phyloP scores from a whole-genome alignment of 2,329 filamentous ascomycete species.

The Hansfordia pulvinata region DNA sequence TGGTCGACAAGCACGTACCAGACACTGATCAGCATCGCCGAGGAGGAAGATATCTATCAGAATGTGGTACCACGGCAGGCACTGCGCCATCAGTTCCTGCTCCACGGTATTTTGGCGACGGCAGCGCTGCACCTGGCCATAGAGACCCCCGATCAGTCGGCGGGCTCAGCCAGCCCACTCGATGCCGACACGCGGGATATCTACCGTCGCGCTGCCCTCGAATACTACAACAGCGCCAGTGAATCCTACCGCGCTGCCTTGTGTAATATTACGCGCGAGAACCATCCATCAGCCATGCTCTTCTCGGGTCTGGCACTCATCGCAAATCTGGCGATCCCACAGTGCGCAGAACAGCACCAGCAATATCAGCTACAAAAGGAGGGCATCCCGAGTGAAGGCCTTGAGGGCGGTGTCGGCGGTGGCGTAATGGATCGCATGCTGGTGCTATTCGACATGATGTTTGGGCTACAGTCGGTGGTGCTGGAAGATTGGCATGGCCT shows the following conservation, averaged over 20 bases:
- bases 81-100: conserved; percentile 23
- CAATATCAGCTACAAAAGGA: conserved; percentile 5
- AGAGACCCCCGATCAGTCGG: no score
- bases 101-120: conserved; percentile 22
- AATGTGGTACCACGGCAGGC: conserved; percentile 17
- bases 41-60: conserved; percentile 20
- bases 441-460: no score
- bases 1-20: conserved; percentile 32
- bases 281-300: conserved; percentile 16
- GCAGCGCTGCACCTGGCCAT: conserved; percentile 19
- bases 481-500: no score
- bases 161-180: no score
- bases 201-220: conserved; percentile 17
- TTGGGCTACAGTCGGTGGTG: no score
- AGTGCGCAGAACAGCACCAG: conserved; percentile 9
- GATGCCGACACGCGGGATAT: conserved; percentile 5
- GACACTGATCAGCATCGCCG: conserved; percentile 21
- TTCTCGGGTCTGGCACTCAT: conserved; percentile 15
- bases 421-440: no score
- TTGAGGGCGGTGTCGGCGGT: conserved; percentile 15
- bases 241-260: conserved; percentile 16
- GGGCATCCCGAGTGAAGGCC: conserved; percentile 7
- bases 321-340: conserved; percentile 15
- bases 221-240: conserved; percentile 19
- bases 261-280: conserved; percentile 13